Evolutionary conservation across 2,329 filamentous ascomycete genomes (phyloP), one percentile per base, ranked within the genome.

Genomic region (Fonsecaea pugnacius): DNA sequence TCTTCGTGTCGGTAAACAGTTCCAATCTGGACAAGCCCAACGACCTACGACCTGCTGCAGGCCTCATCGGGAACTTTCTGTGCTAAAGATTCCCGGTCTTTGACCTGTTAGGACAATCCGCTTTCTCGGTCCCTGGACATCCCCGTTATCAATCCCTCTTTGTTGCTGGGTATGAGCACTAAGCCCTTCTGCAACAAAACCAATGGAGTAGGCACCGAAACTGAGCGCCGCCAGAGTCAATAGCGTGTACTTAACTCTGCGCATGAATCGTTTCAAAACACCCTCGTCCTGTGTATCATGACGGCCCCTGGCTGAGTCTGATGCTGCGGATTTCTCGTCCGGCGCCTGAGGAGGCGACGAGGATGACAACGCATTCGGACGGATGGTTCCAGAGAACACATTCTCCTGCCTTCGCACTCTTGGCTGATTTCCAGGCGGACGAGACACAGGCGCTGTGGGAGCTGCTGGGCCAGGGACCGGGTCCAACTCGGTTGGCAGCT

Each of bases 51-150:
- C 40, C n/a, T 36, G 1, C 52, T 36, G 9, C 32, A n/a, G n/a
- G 14, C 21, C 48, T 65, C 40, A 70, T 50, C 69, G 66, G 14
- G 67, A 70, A 50, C 69, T 70, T 57, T 71, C 70, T 3, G 69
- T 71, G 40, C 70, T 71, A 51, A 63, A 70, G 35, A 71, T 70
- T 9, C 70, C 70, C 14, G 67, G 61, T 61, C 69, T 38, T 46
- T 67, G 66, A 33, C 63, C 64, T 10, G 65, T 67, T 61, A 71
- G 48, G 27, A 70, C 70, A 40, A 71, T 60, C 50, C 65, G 64
- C 65, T 70, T 70, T 50, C 68, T 67, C 12, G 70, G 69, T 9
- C 70, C 69, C 32, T 40, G 58, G 10, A 35, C 63, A 32, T 68
- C 38, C 27, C 21, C 40, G 30, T 63, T 57, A 12, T 62, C 62